Evolutionary conservation across 176 grass and related monocot species (phyloP), one percentile per base, ranked within the genome.

Genomic region (Elaeis guineensis): DNA sequence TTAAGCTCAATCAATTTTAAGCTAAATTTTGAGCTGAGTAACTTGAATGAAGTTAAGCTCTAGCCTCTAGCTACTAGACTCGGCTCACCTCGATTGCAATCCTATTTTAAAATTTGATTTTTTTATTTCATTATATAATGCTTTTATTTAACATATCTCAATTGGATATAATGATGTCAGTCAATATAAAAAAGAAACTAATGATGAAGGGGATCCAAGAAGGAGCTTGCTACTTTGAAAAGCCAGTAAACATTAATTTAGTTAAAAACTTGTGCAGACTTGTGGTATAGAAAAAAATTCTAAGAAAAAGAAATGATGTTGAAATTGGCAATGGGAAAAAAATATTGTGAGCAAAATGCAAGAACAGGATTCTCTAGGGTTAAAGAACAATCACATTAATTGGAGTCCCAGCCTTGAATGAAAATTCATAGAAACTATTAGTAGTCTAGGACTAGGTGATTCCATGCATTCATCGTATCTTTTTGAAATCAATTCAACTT

Each of bases 161-260:
- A 28, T 19, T 18, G 24, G 25, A 32, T 30, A 60, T 21, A 60
- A 24, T 60, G 6, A 29, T 60, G 58, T 30, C 4, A 8, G 24
- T 17, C 6, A 3, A 28, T 60, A 17, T 16, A 60, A 60, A 17
- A 6, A 28, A 60, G 58, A 25, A 60, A 16, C 16, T 28, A 17
- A 17, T 60, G 24, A 32, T 60, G 6, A 60, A 60, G 9, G 58
- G 16, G 15, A 32, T 60, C 15, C 28, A 6, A 60, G 12, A 60
- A 30, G 58, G 58, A 28, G 25, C 58, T 28, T 60, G 24, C 58
- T 60, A 60, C 58, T 60, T 30, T 17, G 25, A 60, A 1, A 60
- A 60, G 5, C 24, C 25, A 14, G 23, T 60, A 7, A 16, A 60
- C 3, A 23, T 23, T 23, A 23, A 28, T 6, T 22, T 28, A 17